Evolutionary conservation across 2,329 filamentous ascomycete genomes (phyloP).

Genomic region (Pyricularia grisea): DNA sequence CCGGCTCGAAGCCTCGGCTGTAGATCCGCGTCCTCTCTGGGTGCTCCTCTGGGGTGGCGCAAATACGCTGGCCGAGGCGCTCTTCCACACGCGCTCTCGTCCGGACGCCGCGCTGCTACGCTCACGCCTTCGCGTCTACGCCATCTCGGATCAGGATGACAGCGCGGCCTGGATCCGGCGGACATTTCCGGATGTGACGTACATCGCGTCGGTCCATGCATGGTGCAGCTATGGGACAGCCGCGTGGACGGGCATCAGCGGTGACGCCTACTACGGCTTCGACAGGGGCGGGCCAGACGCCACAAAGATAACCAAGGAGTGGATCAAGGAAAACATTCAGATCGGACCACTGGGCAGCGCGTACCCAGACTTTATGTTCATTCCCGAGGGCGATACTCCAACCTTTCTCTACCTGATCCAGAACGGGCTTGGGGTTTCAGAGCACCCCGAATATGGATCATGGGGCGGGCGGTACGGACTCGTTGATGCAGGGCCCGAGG

Average conservation of each 20-base stretch:
- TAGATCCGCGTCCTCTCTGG: conserved; percentile 30
- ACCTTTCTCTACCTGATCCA: conserved; percentile 29
- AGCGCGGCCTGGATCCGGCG: conserved; percentile 40
- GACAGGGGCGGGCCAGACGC: conserved; percentile 35
- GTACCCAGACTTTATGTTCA: conserved; percentile 32
- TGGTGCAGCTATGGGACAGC: conserved; percentile 39
- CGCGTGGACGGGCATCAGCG: conserved; percentile 39
- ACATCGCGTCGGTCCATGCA: conserved; percentile 37
- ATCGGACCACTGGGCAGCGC: conserved; percentile 27
- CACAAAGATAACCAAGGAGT: conserved; percentile 29
- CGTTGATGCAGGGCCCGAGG: conserved; percentile 11
- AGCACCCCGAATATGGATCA: conserved; percentile 28
- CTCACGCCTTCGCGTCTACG: conserved; percentile 30
- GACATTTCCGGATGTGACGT: conserved; percentile 38
- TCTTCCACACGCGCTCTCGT: conserved; percentile 25
- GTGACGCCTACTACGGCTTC: conserved; percentile 34
- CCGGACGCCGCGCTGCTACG: conserved; percentile 22
- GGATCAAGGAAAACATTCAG: conserved; percentile 37
- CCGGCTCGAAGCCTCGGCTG: neutral
- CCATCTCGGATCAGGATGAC: conserved; percentile 45
- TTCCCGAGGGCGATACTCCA: conserved; percentile 37
- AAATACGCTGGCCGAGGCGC: conserved; percentile 36
- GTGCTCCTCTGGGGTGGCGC: conserved; percentile 39
- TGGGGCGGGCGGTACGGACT: conserved; percentile 30
- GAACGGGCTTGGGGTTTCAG: conserved; percentile 27